Conservation (phyloP, 345 rosid genomes). For the Hevea brasiliensis region DNA sequence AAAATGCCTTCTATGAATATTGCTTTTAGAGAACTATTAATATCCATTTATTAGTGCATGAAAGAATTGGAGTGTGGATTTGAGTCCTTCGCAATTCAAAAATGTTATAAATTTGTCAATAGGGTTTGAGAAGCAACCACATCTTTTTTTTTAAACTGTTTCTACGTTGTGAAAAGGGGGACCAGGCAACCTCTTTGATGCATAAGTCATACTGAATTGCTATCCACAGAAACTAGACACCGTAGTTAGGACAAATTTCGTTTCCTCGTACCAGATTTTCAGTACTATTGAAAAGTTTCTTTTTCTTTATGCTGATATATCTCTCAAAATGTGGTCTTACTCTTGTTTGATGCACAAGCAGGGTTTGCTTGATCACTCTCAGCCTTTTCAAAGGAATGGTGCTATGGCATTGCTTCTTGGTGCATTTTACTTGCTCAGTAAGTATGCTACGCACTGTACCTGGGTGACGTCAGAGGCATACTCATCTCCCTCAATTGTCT, state of each 20-base stretch:
- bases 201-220: not conserved
- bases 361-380: constrained; percentile 89
- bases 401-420: constrained; percentile 83
- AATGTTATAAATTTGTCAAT: too few species aligned
- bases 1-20: not conserved
- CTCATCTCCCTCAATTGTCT: constrained; percentile 95
- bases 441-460: constrained; percentile 86
- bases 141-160: not conserved
- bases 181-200: too few species aligned
- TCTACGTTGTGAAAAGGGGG: too few species aligned
- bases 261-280: not conserved
- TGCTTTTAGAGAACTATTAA: not conserved
- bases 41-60: too few species aligned
- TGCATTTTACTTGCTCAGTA: constrained; percentile 86
- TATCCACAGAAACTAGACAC: not conserved
- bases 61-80: too few species aligned
- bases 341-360: constrained; percentile 34
- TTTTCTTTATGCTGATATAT: not conserved
- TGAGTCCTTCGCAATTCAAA: too few species aligned
- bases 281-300: not conserved
- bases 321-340: not conserved
- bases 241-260: not conserved
- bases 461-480: constrained; percentile 99
- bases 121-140: not conserved
- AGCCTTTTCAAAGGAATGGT: constrained; percentile 89